Percentiles rank a stretch among this genome's conserved stretches.
phyloP scores from a whole-genome alignment of 2,329 filamentous ascomycete genomes.

The Xylaria sp. region DNA sequence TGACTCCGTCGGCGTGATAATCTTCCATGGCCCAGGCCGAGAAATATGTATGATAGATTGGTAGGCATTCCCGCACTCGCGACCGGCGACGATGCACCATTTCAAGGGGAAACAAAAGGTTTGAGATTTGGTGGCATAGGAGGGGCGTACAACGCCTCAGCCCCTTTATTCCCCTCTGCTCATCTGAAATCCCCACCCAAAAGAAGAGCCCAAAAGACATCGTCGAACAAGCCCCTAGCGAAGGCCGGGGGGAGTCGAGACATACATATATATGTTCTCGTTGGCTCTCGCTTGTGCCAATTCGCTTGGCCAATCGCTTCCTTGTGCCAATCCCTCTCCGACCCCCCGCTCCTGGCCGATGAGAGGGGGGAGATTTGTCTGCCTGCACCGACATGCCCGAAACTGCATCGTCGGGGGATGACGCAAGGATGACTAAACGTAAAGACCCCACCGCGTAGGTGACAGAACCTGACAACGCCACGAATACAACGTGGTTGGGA shows the following conservation, averaged over 20 bases:
- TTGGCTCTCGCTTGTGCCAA: not conserved
- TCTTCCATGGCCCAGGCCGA: not conserved
- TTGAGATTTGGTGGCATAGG: not conserved
- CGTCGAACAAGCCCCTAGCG: not conserved
- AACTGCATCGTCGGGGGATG: not conserved
- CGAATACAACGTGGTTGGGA: not conserved
- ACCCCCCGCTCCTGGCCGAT: not conserved
- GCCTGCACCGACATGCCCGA: too few relatives aligned
- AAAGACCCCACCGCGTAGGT: not conserved
- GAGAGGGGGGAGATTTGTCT: not conserved
- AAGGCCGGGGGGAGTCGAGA: not conserved
- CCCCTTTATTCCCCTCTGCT: not conserved
- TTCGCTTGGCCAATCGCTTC: not conserved
- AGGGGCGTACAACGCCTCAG: not conserved
- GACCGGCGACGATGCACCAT: not conserved
- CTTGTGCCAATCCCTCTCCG: not conserved
- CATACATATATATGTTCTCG: not conserved
- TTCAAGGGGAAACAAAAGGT: not conserved
- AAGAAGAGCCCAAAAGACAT: not conserved
- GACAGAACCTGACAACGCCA: not conserved
- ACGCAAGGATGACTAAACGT: not conserved
- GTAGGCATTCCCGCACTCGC: not conserved
- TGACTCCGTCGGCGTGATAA: not conserved
- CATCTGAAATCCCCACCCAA: not conserved
- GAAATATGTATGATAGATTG: not conserved